These are phyloP conservation scores for Iodosphaeria phyllophila DNA, from an alignment of 2,329 filamentous ascomycete genomes.

Conservation along the genomic window DNA sequence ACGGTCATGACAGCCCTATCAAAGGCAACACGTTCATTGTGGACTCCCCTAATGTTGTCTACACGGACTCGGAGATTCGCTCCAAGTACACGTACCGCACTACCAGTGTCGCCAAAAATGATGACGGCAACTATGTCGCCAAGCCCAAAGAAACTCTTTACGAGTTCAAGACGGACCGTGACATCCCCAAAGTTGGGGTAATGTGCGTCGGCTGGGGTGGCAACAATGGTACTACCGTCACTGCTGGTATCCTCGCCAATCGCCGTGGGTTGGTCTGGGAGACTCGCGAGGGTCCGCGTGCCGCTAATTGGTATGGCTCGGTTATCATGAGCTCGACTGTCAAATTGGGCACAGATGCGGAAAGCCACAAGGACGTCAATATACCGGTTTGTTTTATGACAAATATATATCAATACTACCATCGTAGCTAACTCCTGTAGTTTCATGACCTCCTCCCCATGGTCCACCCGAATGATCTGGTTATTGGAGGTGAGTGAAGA, in stretches of 20 bases:
- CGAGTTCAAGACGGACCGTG: slow-evolving; percentile 94
- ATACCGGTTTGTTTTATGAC: no score
- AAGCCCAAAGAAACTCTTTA: slow-evolving; percentile 78
- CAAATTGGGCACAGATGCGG: slow-evolving; percentile 79
- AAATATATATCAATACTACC: no score
- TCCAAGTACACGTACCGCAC: slow-evolving; percentile 96
- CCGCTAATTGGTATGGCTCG: slow-evolving; percentile 96
- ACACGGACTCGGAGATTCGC: slow-evolving; percentile 73
- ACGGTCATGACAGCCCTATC: slow-evolving; percentile 14
- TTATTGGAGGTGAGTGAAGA: slow-evolving; percentile 80
- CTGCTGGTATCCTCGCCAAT: slow-evolving; percentile 93
- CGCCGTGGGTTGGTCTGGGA: slow-evolving; percentile 75
- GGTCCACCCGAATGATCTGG: slow-evolving; percentile 91
- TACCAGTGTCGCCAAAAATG: slow-evolving; percentile 55
- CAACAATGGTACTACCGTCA: slow-evolving; percentile 96
- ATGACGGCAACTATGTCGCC: slow-evolving; percentile 61
- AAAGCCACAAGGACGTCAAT: slow-evolving; percentile 79
- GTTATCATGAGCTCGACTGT: slow-evolving; percentile 94
- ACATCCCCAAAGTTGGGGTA: slow-evolving; percentile 80
- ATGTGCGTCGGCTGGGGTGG: slow-evolving; percentile 98
- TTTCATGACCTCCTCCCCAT: slow-evolving; percentile 90
- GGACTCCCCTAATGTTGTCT: slow-evolving; percentile 78
- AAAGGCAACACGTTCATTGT: slow-evolving; percentile 62
- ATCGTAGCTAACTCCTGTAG: no score
- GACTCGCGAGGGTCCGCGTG: slow-evolving; percentile 70